Evolutionary conservation across 345 rosid genomes (phyloP), one percentile per base, ranked within the genome.

Genomic region (Adansonia digitata): DNA sequence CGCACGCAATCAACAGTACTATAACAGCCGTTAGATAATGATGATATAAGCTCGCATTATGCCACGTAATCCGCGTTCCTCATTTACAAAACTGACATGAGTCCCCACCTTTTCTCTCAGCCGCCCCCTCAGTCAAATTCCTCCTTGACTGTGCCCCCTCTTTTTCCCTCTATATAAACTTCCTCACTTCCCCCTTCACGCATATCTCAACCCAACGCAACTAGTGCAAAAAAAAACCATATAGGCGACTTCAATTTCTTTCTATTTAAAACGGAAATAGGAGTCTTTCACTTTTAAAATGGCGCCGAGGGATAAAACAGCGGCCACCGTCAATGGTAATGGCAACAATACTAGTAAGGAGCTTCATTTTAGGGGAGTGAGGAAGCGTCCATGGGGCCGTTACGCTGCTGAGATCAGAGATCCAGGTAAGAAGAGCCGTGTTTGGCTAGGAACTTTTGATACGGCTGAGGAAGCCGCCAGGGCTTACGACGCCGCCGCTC

Each of bases 381-480:
- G 98, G 63, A 91, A 84, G 97, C 82, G 97, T 75, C 97, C 93
- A 14, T 91, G 94, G 97, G 98, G 98, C 0, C 82, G 94, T 56
- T 93, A 89, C 84, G 94, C 94, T 0, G 98, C 91, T 11, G 98
- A 93, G 85, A 93, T 93, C 73, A 81, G 98, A 78, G 92, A 93
- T 82, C 98, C 98, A 1, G 77, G 80, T 27, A 91, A 88, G 76
- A 89, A 85, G 75, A 78, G 80, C 66, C 90, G 96, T 4, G 92
- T 93, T 29, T 91, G 97, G 97, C 92, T 92, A 11, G 97, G 97
- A 2, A 89, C 97, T 49, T 93, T 88, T 70, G 97, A 93, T 78
- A 89, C 96, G 22, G 85, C 94, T 0, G 89, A 86, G 76, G 91
- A 79, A 15, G 98, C 98, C 4, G 98, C 98, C 20, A 83, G 84